Evolutionary conservation across 2,329 filamentous ascomycete species (phyloP).

Genomic region (Calcarisporium arbuscula): DNA sequence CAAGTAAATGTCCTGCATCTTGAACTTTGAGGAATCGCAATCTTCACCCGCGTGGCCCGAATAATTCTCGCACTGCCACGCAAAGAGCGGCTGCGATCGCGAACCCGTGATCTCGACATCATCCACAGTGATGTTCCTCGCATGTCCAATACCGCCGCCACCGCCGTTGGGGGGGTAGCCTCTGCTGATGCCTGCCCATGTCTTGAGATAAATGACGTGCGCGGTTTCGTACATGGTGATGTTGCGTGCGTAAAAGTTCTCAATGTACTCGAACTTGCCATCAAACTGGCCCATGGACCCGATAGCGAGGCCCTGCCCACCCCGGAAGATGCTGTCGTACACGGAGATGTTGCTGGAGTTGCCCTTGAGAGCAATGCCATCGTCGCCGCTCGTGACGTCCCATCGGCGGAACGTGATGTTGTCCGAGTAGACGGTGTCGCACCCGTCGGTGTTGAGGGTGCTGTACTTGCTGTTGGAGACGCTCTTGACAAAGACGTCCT

Average conservation of each 20-base stretch:
- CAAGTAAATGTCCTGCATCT: constrained; percentile 22
- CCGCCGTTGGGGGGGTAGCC: constrained; percentile 53
- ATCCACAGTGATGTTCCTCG: constrained; percentile 23
- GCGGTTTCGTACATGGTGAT: constrained; percentile 38
- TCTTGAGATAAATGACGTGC: constrained; percentile 50
- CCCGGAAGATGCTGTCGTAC: constrained; percentile 40
- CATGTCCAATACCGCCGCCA: constrained; percentile 45
- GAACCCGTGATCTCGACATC: constrained; percentile 20
- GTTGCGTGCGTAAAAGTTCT: constrained; percentile 41
- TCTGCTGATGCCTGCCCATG: constrained; percentile 46
- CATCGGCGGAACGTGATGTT: constrained; percentile 45
- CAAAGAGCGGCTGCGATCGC: constrained; percentile 24
- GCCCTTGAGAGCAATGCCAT: constrained; percentile 46
- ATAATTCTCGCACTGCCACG: constrained; percentile 30
- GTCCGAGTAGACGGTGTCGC: constrained; percentile 46
- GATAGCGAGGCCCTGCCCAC: constrained; percentile 47
- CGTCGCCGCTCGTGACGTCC: constrained; percentile 46
- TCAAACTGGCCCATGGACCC: constrained; percentile 52
- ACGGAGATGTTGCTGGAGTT: constrained; percentile 50
- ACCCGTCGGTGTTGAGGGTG: constrained; percentile 35
- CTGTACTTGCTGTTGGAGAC: constrained; percentile 26
- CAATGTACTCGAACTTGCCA: constrained; percentile 39
- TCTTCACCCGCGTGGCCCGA: constrained; percentile 25
- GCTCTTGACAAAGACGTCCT: constrained; percentile 49
- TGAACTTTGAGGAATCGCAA: constrained; percentile 26